phyloP scores from a whole-genome alignment of 1,284 basidiomycete genomes.

The Papiliotrema flavescens region DNA sequence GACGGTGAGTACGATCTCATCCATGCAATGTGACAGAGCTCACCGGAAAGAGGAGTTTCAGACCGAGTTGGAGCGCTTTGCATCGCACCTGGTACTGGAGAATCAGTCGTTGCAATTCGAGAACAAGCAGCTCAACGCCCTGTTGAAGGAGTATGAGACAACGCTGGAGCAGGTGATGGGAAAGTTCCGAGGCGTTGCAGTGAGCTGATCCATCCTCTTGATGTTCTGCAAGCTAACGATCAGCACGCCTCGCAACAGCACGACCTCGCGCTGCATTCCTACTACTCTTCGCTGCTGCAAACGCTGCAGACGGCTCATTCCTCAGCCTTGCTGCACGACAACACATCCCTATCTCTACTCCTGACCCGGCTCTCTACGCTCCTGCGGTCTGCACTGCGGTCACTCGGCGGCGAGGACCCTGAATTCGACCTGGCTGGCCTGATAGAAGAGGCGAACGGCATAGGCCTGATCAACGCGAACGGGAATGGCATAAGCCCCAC shows the following conservation, averaged over 20 bases:
- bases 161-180: slow-evolving; percentile 95
- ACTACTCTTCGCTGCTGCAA: slow-evolving; percentile 84
- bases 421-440: slow-evolving; percentile 22
- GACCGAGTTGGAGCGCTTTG: slow-evolving; percentile 83
- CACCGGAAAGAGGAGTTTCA: slow-evolving; percentile 74
- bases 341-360: slow-evolving; percentile 62
- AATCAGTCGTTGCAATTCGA: slow-evolving; percentile 89
- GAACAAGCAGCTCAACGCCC: slow-evolving; percentile 82
- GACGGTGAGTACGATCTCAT: slow-evolving; percentile 58
- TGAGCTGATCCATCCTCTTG: slow-evolving; percentile 50
- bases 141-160: slow-evolving; percentile 91
- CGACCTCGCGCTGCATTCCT: slow-evolving; percentile 78
- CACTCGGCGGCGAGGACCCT: slow-evolving; percentile 64
- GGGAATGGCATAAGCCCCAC: background rate
- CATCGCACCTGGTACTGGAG: slow-evolving; percentile 86
- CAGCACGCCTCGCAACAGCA: slow-evolving; percentile 89
- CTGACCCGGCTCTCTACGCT: slow-evolving; percentile 68
- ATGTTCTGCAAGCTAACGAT: background rate
- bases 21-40: background rate
- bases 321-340: slow-evolving; percentile 59
- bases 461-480: background rate
- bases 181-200: slow-evolving; percentile 89
- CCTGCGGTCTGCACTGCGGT: slow-evolving; percentile 67
- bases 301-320: slow-evolving; percentile 64
- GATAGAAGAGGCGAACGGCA: background rate